These are phyloP conservation scores for Alternaria sp. DNA, from an alignment of 2,329 filamentous ascomycete species.

Conservation along the genomic window DNA sequence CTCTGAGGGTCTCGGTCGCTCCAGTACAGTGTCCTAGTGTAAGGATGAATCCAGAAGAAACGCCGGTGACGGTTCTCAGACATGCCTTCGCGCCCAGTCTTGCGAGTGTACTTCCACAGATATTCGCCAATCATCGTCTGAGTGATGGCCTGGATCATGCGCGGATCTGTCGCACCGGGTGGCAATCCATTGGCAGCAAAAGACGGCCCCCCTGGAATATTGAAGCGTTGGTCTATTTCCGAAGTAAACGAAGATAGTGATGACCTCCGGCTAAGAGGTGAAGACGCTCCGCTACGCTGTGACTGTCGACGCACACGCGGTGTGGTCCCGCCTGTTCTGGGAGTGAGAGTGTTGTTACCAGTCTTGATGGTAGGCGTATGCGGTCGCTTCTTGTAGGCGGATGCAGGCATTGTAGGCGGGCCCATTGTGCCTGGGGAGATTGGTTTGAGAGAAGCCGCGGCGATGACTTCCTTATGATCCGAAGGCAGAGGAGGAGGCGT, in stretches of 20 bases:
- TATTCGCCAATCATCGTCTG: slow-evolving; percentile 99
- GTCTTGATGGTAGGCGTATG: slow-evolving; percentile 50
- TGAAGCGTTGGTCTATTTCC: slow-evolving; percentile 90
- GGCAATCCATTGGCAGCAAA: slow-evolving; percentile 65
- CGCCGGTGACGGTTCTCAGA: slow-evolving; percentile 89
- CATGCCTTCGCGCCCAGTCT: slow-evolving; percentile 85
- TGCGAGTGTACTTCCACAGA: slow-evolving; percentile 98
- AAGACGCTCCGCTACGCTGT: slow-evolving; percentile 57
- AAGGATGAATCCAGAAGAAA: slow-evolving; percentile 99
- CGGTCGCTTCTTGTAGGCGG: slow-evolving; percentile 63
- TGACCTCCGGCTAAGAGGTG: slow-evolving; percentile 69
- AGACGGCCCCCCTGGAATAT: slow-evolving; percentile 61
- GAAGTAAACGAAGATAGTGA: slow-evolving; percentile 96
- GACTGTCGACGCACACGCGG: slow-evolving; percentile 54
- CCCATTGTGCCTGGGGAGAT: slow-evolving; percentile 68
- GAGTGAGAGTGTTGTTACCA: slow-evolving; percentile 54
- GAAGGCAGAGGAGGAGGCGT: slow-evolving; percentile 75
- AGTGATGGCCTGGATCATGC: slow-evolving; percentile 98
- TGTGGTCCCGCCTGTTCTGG: slow-evolving; percentile 60
- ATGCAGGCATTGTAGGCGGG: slow-evolving; percentile 82
- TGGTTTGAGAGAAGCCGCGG: slow-evolving; percentile 70
- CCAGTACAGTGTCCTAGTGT: slow-evolving; percentile 96
- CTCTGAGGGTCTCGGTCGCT: slow-evolving; percentile 85
- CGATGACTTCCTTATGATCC: slow-evolving; percentile 85
- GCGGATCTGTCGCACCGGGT: slow-evolving; percentile 77